Conservation (phyloP, 352 stramenopile species). For the Phytophthora vignae region DNA sequence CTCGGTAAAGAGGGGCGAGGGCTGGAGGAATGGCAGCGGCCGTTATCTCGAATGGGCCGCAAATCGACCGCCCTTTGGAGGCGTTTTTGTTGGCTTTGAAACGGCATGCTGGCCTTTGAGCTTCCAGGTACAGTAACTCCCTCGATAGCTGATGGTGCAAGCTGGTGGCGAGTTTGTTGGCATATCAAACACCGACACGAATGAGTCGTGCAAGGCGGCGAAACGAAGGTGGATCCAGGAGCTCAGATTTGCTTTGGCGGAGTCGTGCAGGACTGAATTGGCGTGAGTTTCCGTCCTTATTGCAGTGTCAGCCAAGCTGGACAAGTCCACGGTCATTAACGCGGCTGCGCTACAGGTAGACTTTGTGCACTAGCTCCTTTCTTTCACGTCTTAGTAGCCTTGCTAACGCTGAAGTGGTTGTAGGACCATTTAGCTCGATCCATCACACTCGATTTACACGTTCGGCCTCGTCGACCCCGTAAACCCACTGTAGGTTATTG, state of each 20-base stretch:
- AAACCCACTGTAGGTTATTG: conserved; percentile 13
- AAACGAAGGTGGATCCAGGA: conserved; percentile 24
- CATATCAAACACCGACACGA: background rate
- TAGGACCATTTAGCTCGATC: conserved; percentile 64
- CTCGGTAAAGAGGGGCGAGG: conserved; percentile 2
- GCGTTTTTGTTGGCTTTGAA: conserved; percentile 14
- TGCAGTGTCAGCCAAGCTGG: conserved; percentile 37
- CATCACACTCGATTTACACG: conserved; percentile 49
- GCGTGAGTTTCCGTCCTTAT: background rate
- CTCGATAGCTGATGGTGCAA: background rate
- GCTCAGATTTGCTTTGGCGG: background rate
- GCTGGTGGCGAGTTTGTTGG: background rate
- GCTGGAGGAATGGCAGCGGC: conserved; percentile 5
- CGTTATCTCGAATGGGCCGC: conserved; percentile 25
- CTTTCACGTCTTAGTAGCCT: background rate
- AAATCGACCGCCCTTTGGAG: conserved; percentile 24
- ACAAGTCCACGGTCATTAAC: conserved; percentile 72
- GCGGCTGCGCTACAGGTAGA: conserved; percentile 72
- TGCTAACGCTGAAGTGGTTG: background rate
- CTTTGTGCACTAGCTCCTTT: background rate
- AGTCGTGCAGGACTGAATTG: background rate
- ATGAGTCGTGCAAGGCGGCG: conserved; percentile 24
- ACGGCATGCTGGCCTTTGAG: conserved; percentile 12
- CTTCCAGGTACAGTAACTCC: conserved; percentile 13
- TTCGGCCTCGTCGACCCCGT: conserved; percentile 21